Base-by-base conservation (phyloP, 176 grass and related monocot species). In the Oryza rufipogon region DNA sequence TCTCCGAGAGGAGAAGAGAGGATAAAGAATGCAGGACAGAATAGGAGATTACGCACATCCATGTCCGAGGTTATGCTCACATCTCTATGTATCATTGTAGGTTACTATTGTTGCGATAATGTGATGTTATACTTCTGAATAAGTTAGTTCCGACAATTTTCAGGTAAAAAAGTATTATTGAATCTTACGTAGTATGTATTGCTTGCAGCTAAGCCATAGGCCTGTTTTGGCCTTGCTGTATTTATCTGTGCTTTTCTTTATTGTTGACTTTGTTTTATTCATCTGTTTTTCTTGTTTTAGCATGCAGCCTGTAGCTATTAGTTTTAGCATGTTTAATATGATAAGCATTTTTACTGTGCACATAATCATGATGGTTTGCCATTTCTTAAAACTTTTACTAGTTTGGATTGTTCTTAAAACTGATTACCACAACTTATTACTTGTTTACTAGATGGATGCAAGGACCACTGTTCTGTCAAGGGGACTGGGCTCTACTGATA, bases 371-470 rank as follows among this genome's bases (percentile, higher is more conserved):
- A 74, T 74, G 30, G 46, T 74, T 73, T 61, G 68, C 46, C 38
- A 11, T 52, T 61, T 72, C 77, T 9, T 86, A 73, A 46, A 20
- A 28, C n/a, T 79, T 69, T 83, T 58, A 23, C 42, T 38, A 9
- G 2, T 78, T 78, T 63, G 26, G 11, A 69, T 11, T 85, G 17
- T 71, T 71, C 38, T 78, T 45, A 26, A 69, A 47, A 85, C 60
- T 78, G 65, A 71, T 66, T 63, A 74, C 8, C 30, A 46, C 16
- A 46, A 34, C 32, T 77, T 39, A 75, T 87, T 81, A 74, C 79
- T 88, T 78, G 80, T 88, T 87, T 87, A 68, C 82, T 92, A 97
- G 95, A 92, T 89, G 78, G 95, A 97, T 89, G 45, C 84, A 89
- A 97, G 92, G 79, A 86, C 76, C 49, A 47, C 74, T 52, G 80